These are phyloP conservation scores for Taxillus chinensis DNA, from an alignment of 164 flowering plant genomes.

Conservation along the genomic window DNA sequence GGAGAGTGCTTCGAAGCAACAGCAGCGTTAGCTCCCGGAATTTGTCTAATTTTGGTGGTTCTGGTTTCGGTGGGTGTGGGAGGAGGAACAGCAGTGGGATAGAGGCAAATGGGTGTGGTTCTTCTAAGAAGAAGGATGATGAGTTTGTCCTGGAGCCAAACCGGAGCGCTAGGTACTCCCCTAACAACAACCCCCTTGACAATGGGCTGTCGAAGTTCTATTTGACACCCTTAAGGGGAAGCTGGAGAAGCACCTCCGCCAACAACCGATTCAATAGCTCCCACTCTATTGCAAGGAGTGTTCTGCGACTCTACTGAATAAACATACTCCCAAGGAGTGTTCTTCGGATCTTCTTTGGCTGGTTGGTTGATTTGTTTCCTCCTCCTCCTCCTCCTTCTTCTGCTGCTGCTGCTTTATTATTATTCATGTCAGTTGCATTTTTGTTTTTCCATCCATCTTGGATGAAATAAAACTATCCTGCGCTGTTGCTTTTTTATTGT, in stretches of 20 bases:
- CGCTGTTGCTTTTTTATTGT: neutral
- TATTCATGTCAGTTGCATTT: no score
- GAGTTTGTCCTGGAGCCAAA: slow-evolving; percentile 56
- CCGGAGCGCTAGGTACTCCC: slow-evolving; percentile 53
- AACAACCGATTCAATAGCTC: slow-evolving; percentile 46
- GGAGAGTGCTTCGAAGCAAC: slow-evolving; percentile 52
- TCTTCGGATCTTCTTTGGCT: neutral
- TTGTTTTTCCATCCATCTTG: no score
- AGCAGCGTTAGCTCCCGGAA: slow-evolving; percentile 75
- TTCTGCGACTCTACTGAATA: neutral
- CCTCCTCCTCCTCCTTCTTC: neutral
- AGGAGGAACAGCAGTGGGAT: slow-evolving; percentile 17
- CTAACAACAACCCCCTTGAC: slow-evolving; percentile 24
- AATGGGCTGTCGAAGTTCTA: slow-evolving; percentile 54
- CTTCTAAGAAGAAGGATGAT: slow-evolving; percentile 18
- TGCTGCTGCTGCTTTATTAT: no score
- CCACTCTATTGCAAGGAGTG: neutral
- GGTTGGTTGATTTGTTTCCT: neutral
- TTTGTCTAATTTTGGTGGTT: slow-evolving; percentile 16
- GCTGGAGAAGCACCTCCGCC: slow-evolving; percentile 48
- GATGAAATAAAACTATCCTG: neutral
- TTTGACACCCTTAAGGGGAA: slow-evolving; percentile 57
- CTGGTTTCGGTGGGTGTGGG: slow-evolving; percentile 22
- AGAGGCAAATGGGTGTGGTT: slow-evolving; percentile 29
- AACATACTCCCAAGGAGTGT: neutral